Evolutionary conservation across 495 filamentous ascomycete species (phyloP).

Genomic region (Bacidia rubella): DNA sequence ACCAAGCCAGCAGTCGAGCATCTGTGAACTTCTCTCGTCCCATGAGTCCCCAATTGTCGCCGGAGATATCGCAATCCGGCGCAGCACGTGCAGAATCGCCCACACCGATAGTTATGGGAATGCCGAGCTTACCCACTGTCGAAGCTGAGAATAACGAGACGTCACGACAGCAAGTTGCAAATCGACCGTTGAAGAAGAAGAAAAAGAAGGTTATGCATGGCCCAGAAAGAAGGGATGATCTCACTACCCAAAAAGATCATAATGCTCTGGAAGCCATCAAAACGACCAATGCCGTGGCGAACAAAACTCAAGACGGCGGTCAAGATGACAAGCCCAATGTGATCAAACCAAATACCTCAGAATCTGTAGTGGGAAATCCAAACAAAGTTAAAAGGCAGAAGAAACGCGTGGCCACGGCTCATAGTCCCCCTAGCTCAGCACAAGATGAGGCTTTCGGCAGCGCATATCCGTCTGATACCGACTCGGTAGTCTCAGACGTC

Average conservation of each 20-base stretch:
- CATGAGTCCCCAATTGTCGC: slow-evolving; percentile 37
- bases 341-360: too few species aligned
- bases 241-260: too few species aligned
- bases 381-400: slow-evolving; percentile 7
- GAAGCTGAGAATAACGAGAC: slow-evolving; percentile 25
- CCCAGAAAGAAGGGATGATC: too few species aligned
- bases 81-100: slow-evolving; percentile 28
- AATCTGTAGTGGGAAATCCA: too few species aligned
- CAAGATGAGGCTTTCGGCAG: slow-evolving; percentile 10
- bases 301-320: too few species aligned
- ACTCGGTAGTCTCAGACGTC: slow-evolving; percentile 19
- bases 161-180: slow-evolving; percentile 31
- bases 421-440: background rate
- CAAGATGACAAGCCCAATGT: too few species aligned
- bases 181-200: slow-evolving; percentile 39
- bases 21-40: slow-evolving; percentile 86
- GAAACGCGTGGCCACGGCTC: slow-evolving; percentile 19
- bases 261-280: too few species aligned
- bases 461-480: slow-evolving; percentile 20
- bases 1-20: slow-evolving; percentile 43
- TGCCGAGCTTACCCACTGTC: slow-evolving; percentile 16
- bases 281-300: too few species aligned
- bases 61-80: slow-evolving; percentile 20
- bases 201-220: slow-evolving; percentile 31
- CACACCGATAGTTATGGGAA: slow-evolving; percentile 11